Conservation (phyloP, 768 basidiomycete species). For the Amanita muscaria region DNA sequence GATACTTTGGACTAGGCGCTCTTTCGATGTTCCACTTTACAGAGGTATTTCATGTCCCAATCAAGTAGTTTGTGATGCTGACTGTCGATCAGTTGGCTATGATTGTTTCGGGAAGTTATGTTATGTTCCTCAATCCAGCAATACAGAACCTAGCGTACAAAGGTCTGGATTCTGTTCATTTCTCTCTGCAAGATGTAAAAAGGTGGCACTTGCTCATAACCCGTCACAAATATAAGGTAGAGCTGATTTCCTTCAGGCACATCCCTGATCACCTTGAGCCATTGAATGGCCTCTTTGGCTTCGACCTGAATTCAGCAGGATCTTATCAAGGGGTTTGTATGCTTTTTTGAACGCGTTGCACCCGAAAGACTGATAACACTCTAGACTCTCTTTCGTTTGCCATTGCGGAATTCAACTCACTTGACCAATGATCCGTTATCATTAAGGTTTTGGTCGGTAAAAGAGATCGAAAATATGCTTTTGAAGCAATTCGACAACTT, state of each 20-base stretch:
- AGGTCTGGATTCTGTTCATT: constrained; percentile 21
- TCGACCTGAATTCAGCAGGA: constrained; percentile 18
- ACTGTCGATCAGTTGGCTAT: constrained; percentile 20
- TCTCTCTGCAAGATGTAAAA: constrained; percentile 27
- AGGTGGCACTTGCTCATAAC: constrained; percentile 16
- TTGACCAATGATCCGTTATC: constrained; percentile 16
- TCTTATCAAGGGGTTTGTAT: constrained; percentile 33
- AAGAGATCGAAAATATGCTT: constrained; percentile 18
- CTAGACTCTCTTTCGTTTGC: constrained; percentile 41
- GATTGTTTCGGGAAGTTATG: constrained; percentile 23
- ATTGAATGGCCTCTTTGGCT: constrained; percentile 33
- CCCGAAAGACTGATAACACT: constrained; percentile 2
- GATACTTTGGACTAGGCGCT: constrained; percentile 44
- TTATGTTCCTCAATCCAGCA: constrained; percentile 39
- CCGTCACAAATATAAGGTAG: not conserved
- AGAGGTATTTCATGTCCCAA: constrained; percentile 28
- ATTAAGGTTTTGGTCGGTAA: constrained; percentile 15
- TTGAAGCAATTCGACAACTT: constrained; percentile 21
- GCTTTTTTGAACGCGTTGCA: not conserved
- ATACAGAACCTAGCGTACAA: constrained; percentile 29
- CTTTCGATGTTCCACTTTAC: constrained; percentile 45
- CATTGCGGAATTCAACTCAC: constrained; percentile 28
- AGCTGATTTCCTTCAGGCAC: constrained; percentile 19
- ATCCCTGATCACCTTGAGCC: constrained; percentile 33
- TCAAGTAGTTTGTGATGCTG: not conserved